A percentile compares a stretch with the other conserved stretches of the same genome.
Conservation (phyloP, 2,329 filamentous ascomycete genomes). For the Nigrograna mackinnonii region DNA sequence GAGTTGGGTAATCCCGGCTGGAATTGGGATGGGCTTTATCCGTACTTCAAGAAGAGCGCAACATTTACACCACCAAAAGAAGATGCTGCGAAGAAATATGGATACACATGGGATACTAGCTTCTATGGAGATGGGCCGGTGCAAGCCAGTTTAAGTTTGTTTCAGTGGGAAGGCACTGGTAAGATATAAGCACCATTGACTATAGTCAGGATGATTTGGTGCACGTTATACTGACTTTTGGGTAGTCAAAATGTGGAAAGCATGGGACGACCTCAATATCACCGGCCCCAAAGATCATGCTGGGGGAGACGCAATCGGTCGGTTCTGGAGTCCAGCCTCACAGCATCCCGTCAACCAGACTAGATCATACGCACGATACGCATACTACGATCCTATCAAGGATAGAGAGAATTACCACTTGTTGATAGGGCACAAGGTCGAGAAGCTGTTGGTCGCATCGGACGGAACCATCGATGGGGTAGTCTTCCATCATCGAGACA, state of each 20-base stretch:
- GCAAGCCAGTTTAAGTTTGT: no score
- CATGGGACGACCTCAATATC: slow-evolving; percentile 18
- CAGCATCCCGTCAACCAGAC: slow-evolving; percentile 29
- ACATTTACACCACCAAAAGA: slow-evolving; percentile 17
- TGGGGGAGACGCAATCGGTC: slow-evolving; percentile 27
- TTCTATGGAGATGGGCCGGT: slow-evolving; percentile 6
- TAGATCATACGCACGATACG: slow-evolving; percentile 3
- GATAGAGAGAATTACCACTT: neutral
- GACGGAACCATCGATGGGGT: neutral
- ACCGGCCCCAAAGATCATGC: slow-evolving; percentile 27
- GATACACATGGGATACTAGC: slow-evolving; percentile 25
- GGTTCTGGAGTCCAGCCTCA: slow-evolving; percentile 32
- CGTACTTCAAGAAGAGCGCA: slow-evolving; percentile 34
- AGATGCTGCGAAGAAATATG: slow-evolving; percentile 14
- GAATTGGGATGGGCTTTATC: slow-evolving; percentile 54
- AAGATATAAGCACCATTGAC: no score
- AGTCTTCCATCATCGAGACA: neutral
- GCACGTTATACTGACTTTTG: no score
- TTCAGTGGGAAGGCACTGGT: no score
- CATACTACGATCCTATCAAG: slow-evolving; percentile 1
- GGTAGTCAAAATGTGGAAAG: slow-evolving; percentile 9
- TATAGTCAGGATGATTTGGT: no score
- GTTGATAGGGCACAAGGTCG: neutral
- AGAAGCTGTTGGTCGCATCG: neutral
- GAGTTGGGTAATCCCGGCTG: slow-evolving; percentile 61